Evolutionary conservation across 2,329 filamentous ascomycete genomes (phyloP), one percentile per base, ranked within the genome.

Genomic region (Microsporum canis): DNA sequence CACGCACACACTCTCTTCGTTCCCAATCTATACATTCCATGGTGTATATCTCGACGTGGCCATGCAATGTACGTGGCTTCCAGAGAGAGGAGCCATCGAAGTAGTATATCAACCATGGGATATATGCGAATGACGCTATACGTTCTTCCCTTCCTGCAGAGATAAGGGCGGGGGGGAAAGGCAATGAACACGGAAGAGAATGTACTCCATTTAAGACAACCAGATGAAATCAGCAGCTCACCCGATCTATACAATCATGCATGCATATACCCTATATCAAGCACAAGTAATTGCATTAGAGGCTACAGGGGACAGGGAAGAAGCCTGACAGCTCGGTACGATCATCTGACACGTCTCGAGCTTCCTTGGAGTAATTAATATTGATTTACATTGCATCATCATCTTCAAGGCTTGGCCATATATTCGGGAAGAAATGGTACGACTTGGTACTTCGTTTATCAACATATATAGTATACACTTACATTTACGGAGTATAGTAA

Each of bases 381-480:
- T 38, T n/a, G 51, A 55, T 55, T 55, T 55, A 34, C 51, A 55
- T 55, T 55, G 51, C 51, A 55, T 55, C 51, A 55, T 55, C 31
- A 23, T 51, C 39, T 6, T 36, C 10, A n/a, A 12, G 14, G 31
- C 51, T 55, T 55, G 51, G 51, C 31, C 23, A 29, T 51, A 51
- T 29, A 31, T 12, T 10, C 33, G 1, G 51, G 8, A 17, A 17
- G n/a, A 5, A 23, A 55, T n/a, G 23, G n/a, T 23, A 29, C 49
- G 12, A 34, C 17, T 27, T 29, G 27, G 39, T 47, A 27, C 43
- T 47, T 17, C 3, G 38, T 39, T 12, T 3, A 5, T 47, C n/a
- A 8, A 8, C 8, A 4, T 47, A 17, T 47, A 27, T 17, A 27
- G 17, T 23, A 23, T 23, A 23, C 12, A 14, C 39, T 4, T 17